Percentiles rank a stretch among this genome's conserved stretches.
Conservation (phyloP, 257 asterid genomes). For the Apocynum venetum region DNA sequence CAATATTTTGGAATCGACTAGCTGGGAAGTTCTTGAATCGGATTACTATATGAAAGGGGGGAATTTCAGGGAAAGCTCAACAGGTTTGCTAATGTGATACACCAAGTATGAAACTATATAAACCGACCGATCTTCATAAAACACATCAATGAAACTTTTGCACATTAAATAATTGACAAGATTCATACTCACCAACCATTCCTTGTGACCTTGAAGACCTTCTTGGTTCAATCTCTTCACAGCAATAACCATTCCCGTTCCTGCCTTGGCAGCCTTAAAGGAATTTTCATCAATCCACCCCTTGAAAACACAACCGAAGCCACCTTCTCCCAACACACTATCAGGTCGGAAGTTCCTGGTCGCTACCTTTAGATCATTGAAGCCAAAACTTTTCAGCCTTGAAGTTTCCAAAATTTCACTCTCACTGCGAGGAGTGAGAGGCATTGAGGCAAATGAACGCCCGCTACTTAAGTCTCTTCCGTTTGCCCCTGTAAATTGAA, state of each 20-base stretch:
- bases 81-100: too few relatives aligned
- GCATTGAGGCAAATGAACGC: constrained; percentile 46
- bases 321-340: constrained; percentile 80
- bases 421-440: constrained; percentile 55
- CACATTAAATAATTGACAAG: neutral
- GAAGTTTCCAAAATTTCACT: constrained; percentile 58
- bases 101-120: neutral
- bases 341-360: constrained; percentile 81
- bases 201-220: constrained; percentile 82
- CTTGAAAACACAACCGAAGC: constrained; percentile 74
- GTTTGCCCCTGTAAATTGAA: constrained; percentile 18
- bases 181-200: constrained; percentile 67
- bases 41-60: neutral
- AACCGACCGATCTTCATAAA: neutral
- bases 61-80: neutral
- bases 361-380: constrained; percentile 59
- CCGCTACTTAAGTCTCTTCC: constrained; percentile 28
- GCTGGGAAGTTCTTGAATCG: neutral
- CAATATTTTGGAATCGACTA: neutral
- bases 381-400: constrained; percentile 51
- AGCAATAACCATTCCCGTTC: constrained; percentile 61
- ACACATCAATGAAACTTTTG: neutral
- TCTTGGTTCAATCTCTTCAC: constrained; percentile 79
- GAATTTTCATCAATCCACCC: constrained; percentile 82
- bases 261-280: constrained; percentile 53